These are phyloP conservation scores for Penicillium goetzii DNA, from an alignment of 495 filamentous ascomycete species.

Conservation along the genomic window DNA sequence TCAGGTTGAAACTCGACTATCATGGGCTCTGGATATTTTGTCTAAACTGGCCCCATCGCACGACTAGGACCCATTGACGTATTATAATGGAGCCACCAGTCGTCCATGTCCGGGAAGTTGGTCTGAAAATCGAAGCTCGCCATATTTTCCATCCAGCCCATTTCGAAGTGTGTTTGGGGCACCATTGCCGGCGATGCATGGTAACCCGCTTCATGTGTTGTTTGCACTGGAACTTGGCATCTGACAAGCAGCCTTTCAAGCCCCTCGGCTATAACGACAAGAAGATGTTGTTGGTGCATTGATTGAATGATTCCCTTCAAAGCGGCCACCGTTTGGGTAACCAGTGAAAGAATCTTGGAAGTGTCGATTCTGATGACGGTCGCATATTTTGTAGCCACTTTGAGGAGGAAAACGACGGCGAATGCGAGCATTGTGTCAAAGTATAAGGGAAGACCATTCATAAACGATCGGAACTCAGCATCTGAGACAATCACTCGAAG, in stretches of 20 bases:
- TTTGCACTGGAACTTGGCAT: slow-evolving; percentile 24
- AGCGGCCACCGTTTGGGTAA: slow-evolving; percentile 31
- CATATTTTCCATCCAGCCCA: slow-evolving; percentile 39
- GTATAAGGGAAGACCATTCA: slow-evolving; percentile 40
- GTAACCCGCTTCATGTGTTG: slow-evolving; percentile 10
- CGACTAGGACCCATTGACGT: slow-evolving; percentile 19
- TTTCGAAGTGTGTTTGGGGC: slow-evolving; percentile 20
- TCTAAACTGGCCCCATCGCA: slow-evolving; percentile 4
- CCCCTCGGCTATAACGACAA: slow-evolving; percentile 33
- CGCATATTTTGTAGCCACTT: slow-evolving; percentile 36
- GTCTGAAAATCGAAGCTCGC: slow-evolving; percentile 39
- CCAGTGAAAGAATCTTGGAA: slow-evolving; percentile 32
- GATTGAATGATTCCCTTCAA: slow-evolving; percentile 29
- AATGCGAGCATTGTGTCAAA: slow-evolving; percentile 45
- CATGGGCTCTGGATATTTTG: slow-evolving; percentile 9
- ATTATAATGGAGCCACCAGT: slow-evolving; percentile 35
- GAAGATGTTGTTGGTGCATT: slow-evolving; percentile 36
- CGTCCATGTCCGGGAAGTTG: slow-evolving; percentile 30
- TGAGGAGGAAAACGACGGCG: slow-evolving; percentile 41
- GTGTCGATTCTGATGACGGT: slow-evolving; percentile 32
- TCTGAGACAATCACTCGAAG: slow-evolving; percentile 35
- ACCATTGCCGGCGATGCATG: slow-evolving; percentile 23
- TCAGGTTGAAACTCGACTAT: slow-evolving; percentile 24
- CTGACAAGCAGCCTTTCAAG: slow-evolving; percentile 27
- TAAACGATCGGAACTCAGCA: slow-evolving; percentile 33